Evolutionary conservation across 176 grass and related monocot species (phyloP), one percentile per base, ranked within the genome.

Genomic region (Leersia perrieri): DNA sequence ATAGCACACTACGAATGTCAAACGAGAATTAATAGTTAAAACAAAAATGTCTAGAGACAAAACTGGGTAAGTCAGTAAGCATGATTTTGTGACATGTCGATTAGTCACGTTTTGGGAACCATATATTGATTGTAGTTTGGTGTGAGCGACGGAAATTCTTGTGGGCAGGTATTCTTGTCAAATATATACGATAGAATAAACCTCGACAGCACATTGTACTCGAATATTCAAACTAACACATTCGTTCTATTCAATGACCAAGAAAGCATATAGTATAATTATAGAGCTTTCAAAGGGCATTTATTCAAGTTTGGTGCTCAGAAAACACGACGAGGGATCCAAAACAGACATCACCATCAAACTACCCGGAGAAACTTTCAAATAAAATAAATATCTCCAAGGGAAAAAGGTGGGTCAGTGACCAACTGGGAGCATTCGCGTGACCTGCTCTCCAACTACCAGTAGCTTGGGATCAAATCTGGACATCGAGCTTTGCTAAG

Each of bases 11-110:
- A 5, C n/a, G 4, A 35, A 7, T 22, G 23, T 38, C 15, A 49
- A 74, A 74, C 5, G 40, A 67, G 38, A 66, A n/a, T 27, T 57
- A 53, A 32, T 39, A 70, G 47, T 13, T 69, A 75, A 75, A n/a
- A 67, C 7, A 22, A 12, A 68, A 14, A 74, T 22, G 33, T 27
- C 42, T 80, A 36, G 29, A 67, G 74, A 39, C 75, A 68, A 82
- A 76, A 71, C 28, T 40, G 41, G 49, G 31, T 64, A 73, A 22
- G 64, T 72, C 55, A 69, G 84, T 39, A 6, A 12, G 22, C 53
- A 23, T 57, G 33, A 51, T 38, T 84, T 63, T 32, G 51, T 64
- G 2, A 33, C 4, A 20, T 28, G 22, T 33, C 31, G 26, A 67
- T 49, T 28, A 68, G 12, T 68, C 61, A 67, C 25, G 60, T 49